phyloP scores from a whole-genome alignment of 2,329 filamentous ascomycete genomes.

The Alternaria sp. region DNA sequence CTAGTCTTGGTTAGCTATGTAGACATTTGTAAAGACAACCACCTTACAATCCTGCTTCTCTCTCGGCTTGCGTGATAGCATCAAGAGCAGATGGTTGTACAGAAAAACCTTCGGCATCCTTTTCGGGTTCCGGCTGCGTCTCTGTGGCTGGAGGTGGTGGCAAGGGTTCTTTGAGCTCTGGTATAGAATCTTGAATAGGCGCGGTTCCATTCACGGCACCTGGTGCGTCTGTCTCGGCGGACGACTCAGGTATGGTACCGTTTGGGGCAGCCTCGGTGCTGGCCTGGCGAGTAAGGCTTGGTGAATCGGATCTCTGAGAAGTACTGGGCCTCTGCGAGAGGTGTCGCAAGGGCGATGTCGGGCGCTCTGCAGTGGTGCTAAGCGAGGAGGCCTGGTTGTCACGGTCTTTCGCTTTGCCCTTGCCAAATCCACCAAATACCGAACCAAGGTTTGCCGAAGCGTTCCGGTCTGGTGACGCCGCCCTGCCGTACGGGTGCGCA shows the following conservation, averaged over 20 bases:
- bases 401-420: conserved; percentile 71
- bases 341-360: conserved; percentile 45
- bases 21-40: background rate
- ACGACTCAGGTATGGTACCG: conserved; percentile 39
- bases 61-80: conserved; percentile 73
- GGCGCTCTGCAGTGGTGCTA: conserved; percentile 40
- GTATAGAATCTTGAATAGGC: conserved; percentile 42
- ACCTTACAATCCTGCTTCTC: conserved; percentile 62
- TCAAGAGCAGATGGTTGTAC: conserved; percentile 70
- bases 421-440: conserved; percentile 68
- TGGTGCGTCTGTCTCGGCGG: conserved; percentile 29
- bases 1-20: conserved; percentile 23
- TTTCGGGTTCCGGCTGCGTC: conserved; percentile 53
- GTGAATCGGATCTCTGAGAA: conserved; percentile 47
- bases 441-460: conserved; percentile 63
- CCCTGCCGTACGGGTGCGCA: conserved; percentile 51
- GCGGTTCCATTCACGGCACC: conserved; percentile 43
- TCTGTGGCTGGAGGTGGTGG: conserved; percentile 39
- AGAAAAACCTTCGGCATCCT: conserved; percentile 78
- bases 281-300: conserved; percentile 40
- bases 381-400: conserved; percentile 54
- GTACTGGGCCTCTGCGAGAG: conserved; percentile 41
- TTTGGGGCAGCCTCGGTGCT: conserved; percentile 43
- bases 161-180: conserved; percentile 50
- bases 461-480: conserved; percentile 62